Evolutionary conservation across 2,329 filamentous ascomycete genomes (phyloP), one percentile per base, ranked within the genome.

Genomic region (Colletotrichum eremochloae): DNA sequence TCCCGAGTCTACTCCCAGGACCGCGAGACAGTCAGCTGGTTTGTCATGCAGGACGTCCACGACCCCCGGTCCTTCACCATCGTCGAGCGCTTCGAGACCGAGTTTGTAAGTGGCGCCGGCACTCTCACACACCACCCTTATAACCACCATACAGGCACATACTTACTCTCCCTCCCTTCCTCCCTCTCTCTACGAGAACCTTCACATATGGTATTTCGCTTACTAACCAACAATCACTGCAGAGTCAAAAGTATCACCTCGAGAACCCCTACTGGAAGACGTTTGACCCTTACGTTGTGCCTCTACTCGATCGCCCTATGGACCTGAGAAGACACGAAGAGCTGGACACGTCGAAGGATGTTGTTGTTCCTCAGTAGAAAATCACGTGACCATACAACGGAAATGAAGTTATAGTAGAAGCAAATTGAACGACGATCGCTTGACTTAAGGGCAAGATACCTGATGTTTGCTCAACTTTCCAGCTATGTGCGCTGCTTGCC

Each of bases 221-320:
- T 18, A 50, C 62, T 64, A 31, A 64, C 7, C 40, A 9, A 14
- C 15, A 36, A 2, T 44, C 44, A 15, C 4, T 65, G 65, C 75
- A 87, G 82, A 86, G 84, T 77, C 89, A 91, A 79, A 87, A 90
- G 75, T 91, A 91, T 77, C 89, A 91, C 78, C 84, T 91, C 24
- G 86, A 88, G 77, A 93, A 93, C 81, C 91, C 91, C 0, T 93
- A 93, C 85, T 93, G 91, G 91, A 88, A 93, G 84, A 93, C 92
- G 0, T 94, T 94, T 76, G 92, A 94, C 79, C 90, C 91, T 7
- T 94, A 93, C 76, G 92, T 94, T 40, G 84, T 90, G 60, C 92
- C 92, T 3, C 79, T 94, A 70, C 82, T 94, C 63, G 91, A 90
- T 75, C 87, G 86, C 79, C 86, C 88, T 11, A 94, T 94, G 91